Base-by-base conservation (phyloP, 257 asterid species). In the Agastache rugosa region DNA sequence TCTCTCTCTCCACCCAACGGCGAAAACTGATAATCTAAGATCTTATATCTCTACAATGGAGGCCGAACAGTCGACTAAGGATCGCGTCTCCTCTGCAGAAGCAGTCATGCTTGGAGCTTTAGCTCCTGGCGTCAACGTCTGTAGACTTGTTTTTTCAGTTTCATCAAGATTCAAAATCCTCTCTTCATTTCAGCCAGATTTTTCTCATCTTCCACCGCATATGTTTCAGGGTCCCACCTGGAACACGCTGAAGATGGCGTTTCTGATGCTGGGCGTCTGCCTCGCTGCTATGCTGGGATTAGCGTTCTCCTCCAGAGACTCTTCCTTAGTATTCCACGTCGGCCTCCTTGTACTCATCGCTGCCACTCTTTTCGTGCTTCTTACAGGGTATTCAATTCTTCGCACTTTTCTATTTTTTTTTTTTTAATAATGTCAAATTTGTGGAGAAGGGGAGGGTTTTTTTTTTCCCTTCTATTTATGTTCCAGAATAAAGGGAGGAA, bases 101-200 rank as follows among this genome's bases (percentile, higher is more conserved):
- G 96, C 98, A 34, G 90, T 92, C 11, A 50, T 92, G 51, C 79
- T 86, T 27, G 98, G 98, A 71, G 97, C 98, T 81, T 64, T 92
- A 75, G 93, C 98, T 47, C 97, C 97, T 61, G 98, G 96, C 10
- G 97, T 92, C 82, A 90, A 90, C 86, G 97, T 90, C 68, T 15
- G 87, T 83, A 67, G 1, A 64, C 22, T 17, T 50, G 19, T 15
- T 42, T 19, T 55, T 63, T 59, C 19, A 35, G 17, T 37, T 44
- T 5, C 0, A 72, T 47, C 48, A 37, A 55, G 75, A 67, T 73
- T 71, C 60, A 35, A 59, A 1, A 22, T 75, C 39, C 27, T 58
- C 60, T 44, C 51, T 51, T 31, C n/a, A n/a, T n/a, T n/a, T n/a
- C n/a, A n/a, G n/a, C n/a, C n/a, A n/a, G 2, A 37, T 17, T 56